A percentile compares a stretch with the other conserved stretches of the same genome.
phyloP scores from a whole-genome alignment of 2,329 filamentous ascomycete genomes.

The Pyricularia pennisetigena region DNA sequence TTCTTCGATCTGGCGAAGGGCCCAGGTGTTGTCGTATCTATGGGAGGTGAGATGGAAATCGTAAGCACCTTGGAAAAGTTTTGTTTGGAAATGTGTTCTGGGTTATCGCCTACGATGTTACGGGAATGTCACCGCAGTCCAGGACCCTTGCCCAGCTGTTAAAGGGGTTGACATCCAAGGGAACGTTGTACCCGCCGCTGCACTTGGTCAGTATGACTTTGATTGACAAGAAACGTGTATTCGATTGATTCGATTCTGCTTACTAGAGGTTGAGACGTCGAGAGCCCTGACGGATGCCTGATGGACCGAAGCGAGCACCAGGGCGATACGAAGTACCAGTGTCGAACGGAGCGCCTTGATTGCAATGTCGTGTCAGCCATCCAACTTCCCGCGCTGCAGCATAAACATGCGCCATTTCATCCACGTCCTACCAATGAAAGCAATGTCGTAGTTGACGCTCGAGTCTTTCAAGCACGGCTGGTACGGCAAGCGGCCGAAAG shows the following conservation, averaged over 20 bases:
- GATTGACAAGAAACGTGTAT: background rate
- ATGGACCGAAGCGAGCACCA: conserved; percentile 75
- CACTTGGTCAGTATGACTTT: background rate
- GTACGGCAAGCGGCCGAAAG: conserved; percentile 73
- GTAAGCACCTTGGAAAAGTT: background rate
- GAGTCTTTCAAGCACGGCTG: conserved; percentile 63
- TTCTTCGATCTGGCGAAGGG: conserved; percentile 76
- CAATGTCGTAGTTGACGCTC: conserved; percentile 70
- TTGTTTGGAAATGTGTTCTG: background rate
- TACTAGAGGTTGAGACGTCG: conserved; percentile 82
- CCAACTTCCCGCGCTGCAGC: too few relatives aligned
- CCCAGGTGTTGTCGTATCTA: conserved; percentile 74
- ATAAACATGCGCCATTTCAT: background rate
- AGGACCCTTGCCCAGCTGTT: conserved; percentile 70
- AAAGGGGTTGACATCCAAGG: conserved; percentile 70
- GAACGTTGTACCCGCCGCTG: conserved; percentile 82
- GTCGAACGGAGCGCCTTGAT: conserved; percentile 69
- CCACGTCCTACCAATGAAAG: conserved; percentile 56
- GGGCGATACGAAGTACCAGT: conserved; percentile 79
- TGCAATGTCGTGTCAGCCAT: background rate
- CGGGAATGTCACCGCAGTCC: conserved; percentile 77
- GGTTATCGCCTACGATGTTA: conserved; percentile 56
- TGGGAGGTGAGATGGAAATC: conserved; percentile 2
- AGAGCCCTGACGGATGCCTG: conserved; percentile 78
- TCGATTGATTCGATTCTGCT: too few relatives aligned